Evolutionary conservation across 2,329 filamentous ascomycete genomes (phyloP), one percentile per base, ranked within the genome.

Genomic region (Aspergillus novofumigatus): DNA sequence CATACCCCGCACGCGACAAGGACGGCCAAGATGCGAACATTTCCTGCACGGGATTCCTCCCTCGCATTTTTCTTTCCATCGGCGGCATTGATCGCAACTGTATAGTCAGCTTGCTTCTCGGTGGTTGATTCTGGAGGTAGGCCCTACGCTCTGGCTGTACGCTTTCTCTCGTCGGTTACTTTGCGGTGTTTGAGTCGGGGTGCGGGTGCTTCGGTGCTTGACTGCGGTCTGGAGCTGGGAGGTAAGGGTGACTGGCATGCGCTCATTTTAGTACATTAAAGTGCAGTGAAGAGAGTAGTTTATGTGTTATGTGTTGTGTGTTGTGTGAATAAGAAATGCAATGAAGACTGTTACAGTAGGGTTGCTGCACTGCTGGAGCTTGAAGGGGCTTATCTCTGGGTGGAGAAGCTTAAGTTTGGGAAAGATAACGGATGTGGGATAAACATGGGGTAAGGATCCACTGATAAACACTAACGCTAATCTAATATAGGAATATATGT

Each of bases 41-140:
- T 61, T 53, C 14, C 53, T 48, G 23, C 62, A 65, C 7, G 62
- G 62, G 20, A 54, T 57, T 9, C 61, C 61, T 7, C 62, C 61
- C 32, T 63, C 57, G 44, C 62, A 65, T 51, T 59, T 62, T 28
- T 63, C 62, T 49, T 65, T 65, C 25, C 63, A 29, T 17, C 58
- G 49, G 11, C 62, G 61, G 32, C 62, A 65, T 42, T 56, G 49
- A 21, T 61, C 59, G 49, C 59, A 61, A 7, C 59, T 61, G n/a
- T 2, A 38, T 38, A 2, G 32, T 38, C 32, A 38, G 29, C 4
- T 14, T 32, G 29, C 2, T 14, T 17, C 32, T 38, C 17, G 32
- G 1, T 38, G 17, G 5, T 38, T 38, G 4, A 17, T 38, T 17
- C 5, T 10, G 14, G 2, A 1, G 3, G 3, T 9, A 6, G 32